Base-by-base conservation (phyloP, 177 flowering plant species). In the Vitis hybrid region DNA sequence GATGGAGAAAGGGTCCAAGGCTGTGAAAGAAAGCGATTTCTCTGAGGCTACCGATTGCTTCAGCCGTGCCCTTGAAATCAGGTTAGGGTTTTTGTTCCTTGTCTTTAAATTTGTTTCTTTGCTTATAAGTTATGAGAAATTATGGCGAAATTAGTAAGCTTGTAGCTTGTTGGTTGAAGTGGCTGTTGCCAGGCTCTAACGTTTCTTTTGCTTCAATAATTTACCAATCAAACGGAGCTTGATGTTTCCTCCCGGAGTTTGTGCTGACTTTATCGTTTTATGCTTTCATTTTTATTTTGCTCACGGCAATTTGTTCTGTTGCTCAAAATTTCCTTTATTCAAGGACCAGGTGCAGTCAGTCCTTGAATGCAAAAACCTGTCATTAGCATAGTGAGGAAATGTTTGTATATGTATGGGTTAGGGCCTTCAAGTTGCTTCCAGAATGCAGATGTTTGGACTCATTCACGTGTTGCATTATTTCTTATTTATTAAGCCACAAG, bases 31-130 rank as follows among this genome's bases (percentile, higher is more conserved):
- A 1, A 67, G 76, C 9, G 97, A 92, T 75, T 88, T 64, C 71
- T 66, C 56, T 10, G 89, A 85, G 62, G 99, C 99, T 48, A 77
- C 86, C 2, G 99, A 96, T 2, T 88, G 89, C 74, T 87, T 84
- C 71, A 96, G 99, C 80, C 97, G 98, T 66, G 94, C 97, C 70
- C 90, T 96, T 15, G 98, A 96, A 74, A 92, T 96, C 83, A 88
- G 89, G 99, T 94, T 79, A 49, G 65, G 59, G 73, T 64, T 83
- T 62, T 55, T 59, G 3, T n/a, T 69, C 1, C n/a, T 56, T 56
- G 10, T 56, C n/a, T 62, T 57, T 5, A 14, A 21, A 48, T 66
- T 16, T 33, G 18, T 63, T 51, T 19, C 7, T 2, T 50, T 77
- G 49, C 12, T 29, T 29, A 14, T 29, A 21, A 26, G 33, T 26